These are phyloP conservation scores for Jacaranda mimosifolia DNA, from an alignment of 257 asterid species.

Conservation along the genomic window DNA sequence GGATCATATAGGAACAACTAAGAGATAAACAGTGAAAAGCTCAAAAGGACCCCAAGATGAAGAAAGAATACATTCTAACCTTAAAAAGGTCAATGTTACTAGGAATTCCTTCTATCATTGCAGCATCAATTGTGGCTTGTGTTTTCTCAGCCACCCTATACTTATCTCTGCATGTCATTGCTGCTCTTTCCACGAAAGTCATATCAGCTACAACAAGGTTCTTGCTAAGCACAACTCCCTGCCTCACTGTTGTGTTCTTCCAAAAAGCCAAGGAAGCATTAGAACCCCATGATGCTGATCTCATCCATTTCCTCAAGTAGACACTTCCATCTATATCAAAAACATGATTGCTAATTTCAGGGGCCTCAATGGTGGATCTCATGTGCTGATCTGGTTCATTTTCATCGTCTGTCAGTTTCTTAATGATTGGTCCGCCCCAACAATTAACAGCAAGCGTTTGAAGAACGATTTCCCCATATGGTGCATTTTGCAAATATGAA, in stretches of 20 bases:
- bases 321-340: constrained; percentile 89
- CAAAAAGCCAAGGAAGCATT: constrained; percentile 80
- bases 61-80: constrained; percentile 51
- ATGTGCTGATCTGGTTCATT: constrained; percentile 37
- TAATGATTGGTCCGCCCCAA: constrained; percentile 86
- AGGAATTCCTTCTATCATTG: constrained; percentile 97
- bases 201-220: constrained; percentile 75
- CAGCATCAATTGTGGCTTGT: constrained; percentile 95
- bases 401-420: constrained; percentile 46
- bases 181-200: constrained; percentile 82
- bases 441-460: constrained; percentile 90
- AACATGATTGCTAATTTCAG: constrained; percentile 59
- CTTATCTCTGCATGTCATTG: constrained; percentile 73
- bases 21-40: background rate
- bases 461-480: constrained; percentile 79
- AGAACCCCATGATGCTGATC: constrained; percentile 84
- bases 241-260: constrained; percentile 55
- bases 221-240: constrained; percentile 83
- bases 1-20: background rate
- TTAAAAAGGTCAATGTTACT: constrained; percentile 95
- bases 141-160: constrained; percentile 82
- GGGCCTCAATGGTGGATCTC: constrained; percentile 48
- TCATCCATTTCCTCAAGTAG: constrained; percentile 90
- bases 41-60: constrained; percentile 13
- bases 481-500: constrained; percentile 74